These are phyloP conservation scores for Boletus barrowsii DNA, from an alignment of 768 basidiomycete genomes.

Conservation along the genomic window DNA sequence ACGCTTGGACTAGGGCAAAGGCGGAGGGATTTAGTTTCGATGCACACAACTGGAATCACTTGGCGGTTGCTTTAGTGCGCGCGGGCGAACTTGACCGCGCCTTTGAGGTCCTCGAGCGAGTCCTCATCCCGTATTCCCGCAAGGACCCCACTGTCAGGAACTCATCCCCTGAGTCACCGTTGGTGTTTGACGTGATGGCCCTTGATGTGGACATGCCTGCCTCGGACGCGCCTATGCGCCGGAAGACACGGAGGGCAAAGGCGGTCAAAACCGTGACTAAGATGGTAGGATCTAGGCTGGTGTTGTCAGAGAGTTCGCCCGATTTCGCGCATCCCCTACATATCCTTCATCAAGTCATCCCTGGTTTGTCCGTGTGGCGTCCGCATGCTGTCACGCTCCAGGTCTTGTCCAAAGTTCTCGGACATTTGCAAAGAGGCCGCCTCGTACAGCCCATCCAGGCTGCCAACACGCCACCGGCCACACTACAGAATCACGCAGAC, in stretches of 20 bases:
- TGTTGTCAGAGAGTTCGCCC: conserved; percentile 18
- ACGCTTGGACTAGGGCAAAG: conserved; percentile 64
- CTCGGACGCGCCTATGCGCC: conserved; percentile 31
- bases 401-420: conserved; percentile 44
- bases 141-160: conserved; percentile 28
- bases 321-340: conserved; percentile 61
- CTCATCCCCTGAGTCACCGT: conserved; percentile 37
- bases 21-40: conserved; percentile 72
- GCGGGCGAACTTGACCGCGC: conserved; percentile 82
- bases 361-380: conserved; percentile 63
- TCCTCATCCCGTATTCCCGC: conserved; percentile 61
- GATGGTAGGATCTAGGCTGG: conserved; percentile 12
- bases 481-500: conserved; percentile 16
- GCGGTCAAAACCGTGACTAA: conserved; percentile 20
- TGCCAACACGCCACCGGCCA: conserved; percentile 19
- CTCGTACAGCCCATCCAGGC: conserved; percentile 42
- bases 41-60: conserved; percentile 89
- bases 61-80: conserved; percentile 70
- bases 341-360: conserved; percentile 60
- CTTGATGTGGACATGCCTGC: conserved; percentile 25
- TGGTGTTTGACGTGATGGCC: conserved; percentile 34
- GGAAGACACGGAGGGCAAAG: conserved; percentile 23
- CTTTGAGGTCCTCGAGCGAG: conserved; percentile 75
- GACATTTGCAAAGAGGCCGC: conserved; percentile 49
- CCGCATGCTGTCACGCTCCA: conserved; percentile 53